Evolutionary conservation across 352 stramenopile genomes (phyloP), one percentile per base, ranked within the genome.

Genomic region (Phytophthora cactorum): DNA sequence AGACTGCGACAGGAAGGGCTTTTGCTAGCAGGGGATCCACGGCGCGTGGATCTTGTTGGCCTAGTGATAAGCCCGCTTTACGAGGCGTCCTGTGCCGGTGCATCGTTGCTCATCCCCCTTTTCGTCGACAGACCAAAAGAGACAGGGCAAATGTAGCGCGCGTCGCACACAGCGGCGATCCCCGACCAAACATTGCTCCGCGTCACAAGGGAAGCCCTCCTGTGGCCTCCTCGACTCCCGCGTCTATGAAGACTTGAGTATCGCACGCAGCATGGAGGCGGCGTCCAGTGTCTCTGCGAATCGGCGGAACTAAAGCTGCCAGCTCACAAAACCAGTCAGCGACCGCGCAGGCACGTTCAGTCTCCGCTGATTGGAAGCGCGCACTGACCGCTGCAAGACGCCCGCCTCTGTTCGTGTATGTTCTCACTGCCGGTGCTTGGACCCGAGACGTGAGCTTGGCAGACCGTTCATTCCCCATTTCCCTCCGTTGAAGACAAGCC

Each of bases 291-390:
- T 45, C 36, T 55, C 22, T 49, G 59, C 65, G 65, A 72, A 72
- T 72, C 65, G 65, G 22, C 6, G 59, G 58, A 31, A 17, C 45
- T 38, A 63, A 59, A 52, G 57, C 58, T 11, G 32, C 58, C 61
- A 69, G 53, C 61, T 51, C 61, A 68, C 61, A 25, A 22, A 27
- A 22, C 58, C 65, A 72, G 31, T 68, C 65, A 72, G 28, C 10
- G 36, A 43, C 12, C 36, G 36, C 44, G 17, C 52, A 67, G 64
- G 64, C 64, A 63, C 64, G 64, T 63, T 65, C 56, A 22, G 58
- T 45, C 46, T 62, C 34, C 14, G 57, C 36, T 72, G 64, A 72
- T 72, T 72, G 59, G 64, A 63, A 72, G 43, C 39, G n/a, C 47
- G 27, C 2, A 50, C 25, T 22, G 29, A 52, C 31, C 39, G 55